Conservation (phyloP, 148 eudicot species). For the Spergularia bocconei region DNA sequence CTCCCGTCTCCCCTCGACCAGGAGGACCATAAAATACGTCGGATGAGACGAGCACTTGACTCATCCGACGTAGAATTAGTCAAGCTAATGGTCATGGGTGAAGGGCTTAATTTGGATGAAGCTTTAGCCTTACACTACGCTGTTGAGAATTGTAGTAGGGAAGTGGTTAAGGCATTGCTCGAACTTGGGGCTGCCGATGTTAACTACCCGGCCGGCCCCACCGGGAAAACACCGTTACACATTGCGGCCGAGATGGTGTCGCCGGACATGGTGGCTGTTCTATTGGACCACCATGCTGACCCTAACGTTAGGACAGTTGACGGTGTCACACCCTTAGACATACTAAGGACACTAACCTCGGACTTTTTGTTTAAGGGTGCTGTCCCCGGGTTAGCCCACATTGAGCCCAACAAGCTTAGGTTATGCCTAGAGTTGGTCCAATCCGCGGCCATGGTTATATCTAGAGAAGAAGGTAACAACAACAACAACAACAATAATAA, state of each 20-base stretch:
- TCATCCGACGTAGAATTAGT: slow-evolving; percentile 94
- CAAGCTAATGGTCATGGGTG: slow-evolving; percentile 95
- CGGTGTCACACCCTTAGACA: slow-evolving; percentile 77
- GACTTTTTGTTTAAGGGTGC: slow-evolving; percentile 93
- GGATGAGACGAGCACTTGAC: slow-evolving; percentile 91
- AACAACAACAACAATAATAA: background rate
- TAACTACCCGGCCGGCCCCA: slow-evolving; percentile 75
- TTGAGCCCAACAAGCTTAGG: slow-evolving; percentile 92
- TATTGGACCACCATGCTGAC: slow-evolving; percentile 95
- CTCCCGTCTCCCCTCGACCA: slow-evolving; percentile 40
- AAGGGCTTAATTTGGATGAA: slow-evolving; percentile 83
- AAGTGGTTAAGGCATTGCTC: slow-evolving; percentile 84
- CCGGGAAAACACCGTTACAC: slow-evolving; percentile 83
- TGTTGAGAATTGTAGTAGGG: slow-evolving; percentile 77
- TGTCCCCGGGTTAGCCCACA: slow-evolving; percentile 70
- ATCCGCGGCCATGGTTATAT: slow-evolving; percentile 94
- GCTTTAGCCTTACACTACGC: slow-evolving; percentile 87
- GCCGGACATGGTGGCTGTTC: slow-evolving; percentile 95
- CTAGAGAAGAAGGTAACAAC: slow-evolving; percentile 66
- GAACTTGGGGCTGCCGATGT: slow-evolving; percentile 93
- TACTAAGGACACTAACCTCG: slow-evolving; percentile 75
- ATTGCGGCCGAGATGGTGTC: slow-evolving; percentile 95
- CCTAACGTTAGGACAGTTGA: slow-evolving; percentile 80
- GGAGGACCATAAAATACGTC: slow-evolving; percentile 77
- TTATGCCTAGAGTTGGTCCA: slow-evolving; percentile 90